Base-by-base conservation (phyloP, 306 rosid genomes). In the Betula pendula region DNA sequence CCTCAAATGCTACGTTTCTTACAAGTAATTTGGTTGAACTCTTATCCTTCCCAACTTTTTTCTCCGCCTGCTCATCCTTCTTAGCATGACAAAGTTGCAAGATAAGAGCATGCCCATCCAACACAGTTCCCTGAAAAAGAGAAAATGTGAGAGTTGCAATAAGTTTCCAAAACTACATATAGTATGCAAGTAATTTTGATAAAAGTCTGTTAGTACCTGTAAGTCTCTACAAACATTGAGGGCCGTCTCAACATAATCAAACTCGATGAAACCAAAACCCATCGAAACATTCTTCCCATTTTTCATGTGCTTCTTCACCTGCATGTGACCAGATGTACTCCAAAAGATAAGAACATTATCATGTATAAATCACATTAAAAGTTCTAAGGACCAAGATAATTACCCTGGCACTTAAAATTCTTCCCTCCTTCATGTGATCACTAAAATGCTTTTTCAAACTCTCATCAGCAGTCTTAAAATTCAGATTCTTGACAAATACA, bases 221-320 rank as follows among this genome's bases (percentile, higher is more conserved):
- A 91, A 86, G 85, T 87, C 87, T 72, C 70, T 85, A 79, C 89
- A 87, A 77, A 84, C 86, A 68, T 80, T 85, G 38, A 89, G 79
- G 35, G 97, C 93, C 2, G 97, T 92, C 84, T 89, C 98, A 79
- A 84, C 63, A 55, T 96, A 85, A 80, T 92, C 97, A 71, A 91
- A 88, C 83, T 96, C 97, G 33, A 87, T 45, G 71, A 96, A 92
- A 81, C 99, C 99, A 87, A 82, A 96, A 72, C 99, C 99, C 97
- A 84, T 88, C 40, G 97, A 92, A 73, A 92, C 89, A 76, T 85
- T 81, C 78, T 92, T 91, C 77, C 99, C 98, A 13, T 84, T 91
- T 88, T 92, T 92, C 82, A 86, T 44, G 80, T 90, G 97, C 90
- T 91, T 91, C 83, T 89, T 88, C 77, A 96, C 92, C 98, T 92